These are phyloP conservation scores for Psilocybe cyanescens DNA, from an alignment of 768 basidiomycete species.

Conservation along the genomic window DNA sequence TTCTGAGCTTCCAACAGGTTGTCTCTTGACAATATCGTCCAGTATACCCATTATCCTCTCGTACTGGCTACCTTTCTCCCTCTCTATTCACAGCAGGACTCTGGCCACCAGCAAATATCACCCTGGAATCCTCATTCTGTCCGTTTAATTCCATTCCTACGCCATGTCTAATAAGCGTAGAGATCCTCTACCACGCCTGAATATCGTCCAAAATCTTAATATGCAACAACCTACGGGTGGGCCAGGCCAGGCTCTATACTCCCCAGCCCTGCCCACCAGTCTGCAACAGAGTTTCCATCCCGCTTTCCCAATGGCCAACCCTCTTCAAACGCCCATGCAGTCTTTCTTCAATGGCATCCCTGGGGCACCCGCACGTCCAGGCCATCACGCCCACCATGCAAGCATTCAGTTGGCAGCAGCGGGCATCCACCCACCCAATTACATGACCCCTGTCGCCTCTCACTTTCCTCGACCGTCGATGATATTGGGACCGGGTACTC, in stretches of 20 bases:
- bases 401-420: conserved; percentile 69
- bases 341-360: conserved; percentile 61
- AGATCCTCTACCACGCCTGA: conserved; percentile 60
- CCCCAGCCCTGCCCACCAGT: conserved; percentile 66
- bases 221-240: conserved; percentile 55
- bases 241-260: conserved; percentile 52
- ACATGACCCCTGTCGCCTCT: conserved; percentile 65
- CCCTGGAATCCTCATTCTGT: not conserved
- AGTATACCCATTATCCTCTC: conserved; percentile 16
- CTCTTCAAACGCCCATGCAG: conserved; percentile 78
- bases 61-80: conserved; percentile 9
- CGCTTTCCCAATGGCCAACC: conserved; percentile 47
- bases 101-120: not conserved
- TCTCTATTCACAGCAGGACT: conserved; percentile 1
- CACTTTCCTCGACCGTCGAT: conserved; percentile 59
- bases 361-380: conserved; percentile 53
- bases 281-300: conserved; percentile 63
- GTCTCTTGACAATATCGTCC: conserved; percentile 1
- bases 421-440: conserved; percentile 58
- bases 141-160: not conserved
- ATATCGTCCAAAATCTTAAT: conserved; percentile 55
- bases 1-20: conserved; percentile 11
- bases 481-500: conserved; percentile 43
- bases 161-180: conserved; percentile 47
- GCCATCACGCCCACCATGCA: conserved; percentile 56